Evolutionary conservation across 257 asterid species (phyloP).

Genomic region (Plantago elongata): DNA sequence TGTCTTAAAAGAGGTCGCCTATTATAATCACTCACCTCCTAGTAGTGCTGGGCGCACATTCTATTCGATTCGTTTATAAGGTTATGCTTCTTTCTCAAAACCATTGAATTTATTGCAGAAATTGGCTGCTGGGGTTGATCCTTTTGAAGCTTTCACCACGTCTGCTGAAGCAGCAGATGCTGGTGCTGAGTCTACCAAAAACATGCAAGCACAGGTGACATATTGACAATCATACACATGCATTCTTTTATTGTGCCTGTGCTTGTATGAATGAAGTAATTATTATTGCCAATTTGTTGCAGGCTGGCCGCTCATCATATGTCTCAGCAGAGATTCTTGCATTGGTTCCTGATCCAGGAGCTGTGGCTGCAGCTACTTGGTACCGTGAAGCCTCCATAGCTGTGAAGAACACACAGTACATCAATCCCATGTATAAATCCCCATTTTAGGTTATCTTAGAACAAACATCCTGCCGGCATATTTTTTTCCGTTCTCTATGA

Average conservation of each 20-base stretch:
- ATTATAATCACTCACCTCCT: neutral
- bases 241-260: neutral
- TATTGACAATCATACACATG: neutral
- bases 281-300: too few relatives aligned
- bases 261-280: too few relatives aligned
- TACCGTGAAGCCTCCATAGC: constrained; percentile 76
- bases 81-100: constrained; percentile 8
- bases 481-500: constrained; percentile 32
- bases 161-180: constrained; percentile 88
- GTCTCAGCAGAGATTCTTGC: constrained; percentile 72
- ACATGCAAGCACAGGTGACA: constrained; percentile 85
- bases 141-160: constrained; percentile 56
- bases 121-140: constrained; percentile 72
- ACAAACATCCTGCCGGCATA: constrained; percentile 32
- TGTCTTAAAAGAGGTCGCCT: constrained; percentile 68
- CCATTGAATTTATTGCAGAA: constrained; percentile 41
- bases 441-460: constrained; percentile 1
- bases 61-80: neutral
- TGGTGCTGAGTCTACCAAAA: constrained; percentile 86
- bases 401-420: constrained; percentile 35
- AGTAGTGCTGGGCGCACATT: neutral
- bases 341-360: constrained; percentile 90
- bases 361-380: constrained; percentile 94
- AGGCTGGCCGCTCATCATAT: constrained; percentile 96
- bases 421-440: constrained; percentile 25